Evolutionary conservation across 1,284 basidiomycete genomes (phyloP), one percentile per base, ranked within the genome.

Genomic region (Moesziomyces antarcticus): DNA sequence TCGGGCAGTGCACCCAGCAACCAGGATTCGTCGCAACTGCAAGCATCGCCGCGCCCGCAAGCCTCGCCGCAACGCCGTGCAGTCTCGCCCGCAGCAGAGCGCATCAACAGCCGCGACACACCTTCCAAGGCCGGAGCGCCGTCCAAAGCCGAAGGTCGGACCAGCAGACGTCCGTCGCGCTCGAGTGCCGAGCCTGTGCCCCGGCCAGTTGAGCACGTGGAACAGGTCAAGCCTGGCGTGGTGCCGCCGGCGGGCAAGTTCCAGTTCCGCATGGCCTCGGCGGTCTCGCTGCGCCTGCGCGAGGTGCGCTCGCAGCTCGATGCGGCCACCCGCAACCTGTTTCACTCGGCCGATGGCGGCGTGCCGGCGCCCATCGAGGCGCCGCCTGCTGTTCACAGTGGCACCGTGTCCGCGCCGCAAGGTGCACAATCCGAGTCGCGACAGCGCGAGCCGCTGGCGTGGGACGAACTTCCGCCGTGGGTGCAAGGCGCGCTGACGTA

Each of bases 221-320:
- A 35, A 13, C 21, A 20, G n/a, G 33, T 18, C 10, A 13, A 16
- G 20, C 5, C 48, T n/a, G 10, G n/a, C 33, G 18, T 50, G 16
- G 20, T 25, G 40, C 35, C 41, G 16, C 62, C 62, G n/a, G 40
- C 44, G 7, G 51, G 56, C 3, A 40, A 43, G 3, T 68, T 73
- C 25, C 48, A 61, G 30, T 68, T 73, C 24, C 55, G 61, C 40
- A 64, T 68, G 61, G 50, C 71, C 3, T 68, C 56, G n/a, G 46
- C 52, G 13, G 51, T 81, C 56, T 84, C 85, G 47, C 59, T 79
- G 10, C 83, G 85, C 35, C 84, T 85, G 43, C 77, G 80, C 45
- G 78, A 81, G 20, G 18, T 73, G 45, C 55, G 70, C 11, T 63
- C 59, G 1, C 63, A 57, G 52, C 57, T 73, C 21, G 64, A 73